Evolutionary conservation across 2,329 filamentous ascomycete species (phyloP), one percentile per base, ranked within the genome.

Genomic region (Paraconiothyrium brasiliense): DNA sequence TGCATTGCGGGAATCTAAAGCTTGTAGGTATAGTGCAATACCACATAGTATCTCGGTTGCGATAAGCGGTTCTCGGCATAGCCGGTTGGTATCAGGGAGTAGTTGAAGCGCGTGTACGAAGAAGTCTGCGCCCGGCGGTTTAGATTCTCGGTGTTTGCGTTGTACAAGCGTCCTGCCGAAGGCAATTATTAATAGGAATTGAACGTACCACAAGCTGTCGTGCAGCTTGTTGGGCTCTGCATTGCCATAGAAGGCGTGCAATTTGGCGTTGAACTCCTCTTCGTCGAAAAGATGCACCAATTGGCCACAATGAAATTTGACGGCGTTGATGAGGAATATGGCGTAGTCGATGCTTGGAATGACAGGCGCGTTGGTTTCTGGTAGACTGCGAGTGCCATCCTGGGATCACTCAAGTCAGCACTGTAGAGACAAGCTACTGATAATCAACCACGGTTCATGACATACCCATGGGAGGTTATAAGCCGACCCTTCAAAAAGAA

Each of bases 91-190:
- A 54, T 81, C 61, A 73, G 86, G 70, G 83, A 90, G 73, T 81
- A 84, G 72, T 67, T 87, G 67, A 77, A 84, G 63, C 82, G 88
- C 67, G 74, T 92, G 70, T 89, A 92, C 69, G 87, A 90, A 70
- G 82, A 83, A 62, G 87, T 97, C 82, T 0, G 79, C 78, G 0
- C 85, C 85, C 0, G 83, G 80, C 0, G 84, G 84, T 2, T 74
- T 61, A 13, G 64, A 64, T 60, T 56, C 54, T 9, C 65, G 64
- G 37, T 67, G 59, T 37, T 79, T 68, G 43, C 77, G 78, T 30
- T 80, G 79, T 0, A 83, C 78, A 35, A 87, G 84, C 0, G 83
- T 84, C 63, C 87, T 87, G 0, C 85, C 85, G 61, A 87, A 85
- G 0, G 85, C 85, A 3, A 87, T 74, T 10, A 87, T 78, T 0